Evolutionary conservation across 192 early-diverging fungal genomes (phyloP).

Genomic region (Entomortierella parvispora): DNA sequence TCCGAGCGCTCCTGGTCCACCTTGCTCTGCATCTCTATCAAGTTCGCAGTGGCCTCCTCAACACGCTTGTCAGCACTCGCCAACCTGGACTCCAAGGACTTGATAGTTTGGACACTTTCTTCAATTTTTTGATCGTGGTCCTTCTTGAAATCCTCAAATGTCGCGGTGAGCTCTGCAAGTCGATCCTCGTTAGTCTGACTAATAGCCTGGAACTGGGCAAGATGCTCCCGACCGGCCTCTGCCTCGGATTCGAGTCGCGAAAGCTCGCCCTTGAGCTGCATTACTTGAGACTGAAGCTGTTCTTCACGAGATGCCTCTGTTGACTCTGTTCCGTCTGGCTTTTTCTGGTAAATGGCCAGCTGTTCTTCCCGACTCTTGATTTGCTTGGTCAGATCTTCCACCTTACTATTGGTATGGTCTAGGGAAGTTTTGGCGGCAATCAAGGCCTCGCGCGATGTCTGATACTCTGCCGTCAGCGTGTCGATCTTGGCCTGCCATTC

Average conservation of each 20-base stretch:
- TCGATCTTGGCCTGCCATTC: constrained; percentile 53
- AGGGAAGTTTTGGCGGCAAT: constrained; percentile 55
- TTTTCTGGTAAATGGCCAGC: constrained; percentile 54
- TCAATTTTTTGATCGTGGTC: constrained; percentile 55
- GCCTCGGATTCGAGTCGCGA: constrained; percentile 65
- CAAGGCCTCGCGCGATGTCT: constrained; percentile 44
- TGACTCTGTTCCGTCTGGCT: constrained; percentile 23
- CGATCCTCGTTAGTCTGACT: constrained; percentile 69
- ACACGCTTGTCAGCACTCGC: constrained; percentile 40
- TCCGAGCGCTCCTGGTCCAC: constrained; percentile 54
- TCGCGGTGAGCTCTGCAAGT: constrained; percentile 69
- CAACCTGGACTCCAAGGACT: constrained; percentile 44
- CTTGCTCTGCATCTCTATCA: constrained; percentile 59
- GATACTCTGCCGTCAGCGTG: constrained; percentile 42
- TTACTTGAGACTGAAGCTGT: constrained; percentile 48
- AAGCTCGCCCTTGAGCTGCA: constrained; percentile 60
- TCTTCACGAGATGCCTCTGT: constrained; percentile 36
- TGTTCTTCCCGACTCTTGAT: constrained; percentile 59
- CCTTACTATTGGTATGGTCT: constrained; percentile 56
- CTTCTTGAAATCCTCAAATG: constrained; percentile 75
- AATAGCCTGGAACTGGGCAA: constrained; percentile 67
- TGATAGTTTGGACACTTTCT: constrained; percentile 37
- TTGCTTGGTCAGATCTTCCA: constrained; percentile 58
- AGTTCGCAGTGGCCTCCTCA: constrained; percentile 19
- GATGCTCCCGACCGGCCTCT: constrained; percentile 56